Evolutionary conservation across 2,329 filamentous ascomycete species (phyloP).

Genomic region (Paracorniculantispora psalliotae): DNA sequence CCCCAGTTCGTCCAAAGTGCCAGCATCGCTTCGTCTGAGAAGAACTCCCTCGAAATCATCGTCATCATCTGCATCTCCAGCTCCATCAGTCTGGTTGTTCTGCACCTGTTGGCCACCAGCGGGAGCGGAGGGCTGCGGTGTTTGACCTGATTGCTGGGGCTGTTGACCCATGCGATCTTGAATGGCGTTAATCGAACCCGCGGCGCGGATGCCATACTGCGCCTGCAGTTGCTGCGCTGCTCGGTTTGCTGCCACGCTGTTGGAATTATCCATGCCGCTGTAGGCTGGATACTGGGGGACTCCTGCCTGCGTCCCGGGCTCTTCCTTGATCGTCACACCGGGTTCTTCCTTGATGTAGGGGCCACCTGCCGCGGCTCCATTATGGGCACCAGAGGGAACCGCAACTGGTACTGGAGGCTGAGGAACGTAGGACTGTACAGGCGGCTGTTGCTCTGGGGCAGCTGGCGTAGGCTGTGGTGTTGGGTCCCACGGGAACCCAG

Average conservation of each 20-base stretch:
- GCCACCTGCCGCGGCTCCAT: conserved; percentile 41
- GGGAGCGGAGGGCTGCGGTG: conserved; percentile 23
- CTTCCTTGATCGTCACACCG: conserved; percentile 38
- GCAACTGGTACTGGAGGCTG: conserved; percentile 27
- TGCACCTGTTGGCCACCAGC: conserved; percentile 16
- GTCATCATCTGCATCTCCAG: conserved; percentile 47
- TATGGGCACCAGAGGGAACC: conserved; percentile 22
- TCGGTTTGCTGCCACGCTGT: conserved; percentile 45
- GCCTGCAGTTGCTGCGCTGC: conserved; percentile 53
- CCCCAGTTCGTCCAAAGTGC: conserved; percentile 51
- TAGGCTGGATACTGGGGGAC: conserved; percentile 29
- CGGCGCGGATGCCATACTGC: conserved; percentile 59
- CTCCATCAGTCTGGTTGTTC: conserved; percentile 68
- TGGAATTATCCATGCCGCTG: conserved; percentile 30
- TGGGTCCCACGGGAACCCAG: conserved; percentile 93
- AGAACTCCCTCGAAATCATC: conserved; percentile 56
- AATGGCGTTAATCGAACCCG: conserved; percentile 61
- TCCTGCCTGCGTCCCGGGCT: conserved; percentile 33
- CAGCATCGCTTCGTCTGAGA: conserved; percentile 49
- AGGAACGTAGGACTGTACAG: conserved; percentile 15
- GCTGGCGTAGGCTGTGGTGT: conserved; percentile 59
- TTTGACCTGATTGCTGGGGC: conserved; percentile 28
- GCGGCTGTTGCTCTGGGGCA: conserved; percentile 31
- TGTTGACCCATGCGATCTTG: conserved; percentile 38
- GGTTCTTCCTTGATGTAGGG: conserved; percentile 43